Conservation (phyloP, 2,329 filamentous ascomycete genomes). For the Tolypocladium capitatum region DNA sequence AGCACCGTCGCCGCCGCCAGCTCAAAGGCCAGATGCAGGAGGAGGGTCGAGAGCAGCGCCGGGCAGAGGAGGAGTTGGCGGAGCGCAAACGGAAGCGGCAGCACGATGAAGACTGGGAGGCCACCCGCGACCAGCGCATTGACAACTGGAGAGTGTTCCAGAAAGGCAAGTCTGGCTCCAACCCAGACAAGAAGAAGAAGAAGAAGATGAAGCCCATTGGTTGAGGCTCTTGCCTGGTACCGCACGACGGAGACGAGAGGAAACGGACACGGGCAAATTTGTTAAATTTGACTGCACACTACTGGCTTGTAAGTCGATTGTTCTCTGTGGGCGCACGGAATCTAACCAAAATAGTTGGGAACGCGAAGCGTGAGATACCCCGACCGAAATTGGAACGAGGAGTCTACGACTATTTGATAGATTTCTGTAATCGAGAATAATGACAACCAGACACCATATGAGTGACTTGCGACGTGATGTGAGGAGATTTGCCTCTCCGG, state of each 20-base stretch:
- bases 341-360: constrained; percentile 14
- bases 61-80: constrained; percentile 74
- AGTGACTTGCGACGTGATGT: constrained; percentile 6
- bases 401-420: neutral
- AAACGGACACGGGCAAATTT: neutral
- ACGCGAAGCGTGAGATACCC: constrained; percentile 1
- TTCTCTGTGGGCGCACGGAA: constrained; percentile 13
- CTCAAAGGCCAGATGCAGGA: constrained; percentile 93
- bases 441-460: neutral
- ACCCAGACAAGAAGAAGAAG: constrained; percentile 40
- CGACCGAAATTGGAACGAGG: neutral
- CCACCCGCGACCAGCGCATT: constrained; percentile 80
- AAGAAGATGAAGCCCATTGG: constrained; percentile 58
- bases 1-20: constrained; percentile 71
- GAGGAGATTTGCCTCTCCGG: constrained; percentile 22
- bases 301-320: constrained; percentile 18
- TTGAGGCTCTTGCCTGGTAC: constrained; percentile 12
- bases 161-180: constrained; percentile 49
- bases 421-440: neutral
- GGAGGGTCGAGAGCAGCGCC: constrained; percentile 78
- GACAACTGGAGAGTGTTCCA: constrained; percentile 89
- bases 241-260: neutral
- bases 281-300: neutral
- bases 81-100: constrained; percentile 75
- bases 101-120: constrained; percentile 91